Conservation (phyloP, 352 stramenopile species). For the Globisporangium cystogenes region DNA sequence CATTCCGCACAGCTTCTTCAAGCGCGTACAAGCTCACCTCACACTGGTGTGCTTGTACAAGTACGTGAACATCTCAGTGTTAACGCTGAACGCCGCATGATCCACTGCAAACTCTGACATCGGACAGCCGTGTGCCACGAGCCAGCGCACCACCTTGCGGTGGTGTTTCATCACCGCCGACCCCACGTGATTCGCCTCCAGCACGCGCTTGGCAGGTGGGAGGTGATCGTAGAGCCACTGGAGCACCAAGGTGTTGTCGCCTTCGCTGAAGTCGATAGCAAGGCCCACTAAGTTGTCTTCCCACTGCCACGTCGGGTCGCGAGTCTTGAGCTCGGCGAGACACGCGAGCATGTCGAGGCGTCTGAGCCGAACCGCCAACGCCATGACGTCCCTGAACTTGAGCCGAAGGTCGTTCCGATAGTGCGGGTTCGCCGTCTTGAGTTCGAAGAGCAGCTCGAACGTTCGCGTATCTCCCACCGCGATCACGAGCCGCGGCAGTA, state of each 20-base stretch:
- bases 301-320: background rate
- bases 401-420: background rate
- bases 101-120: background rate
- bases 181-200: no score
- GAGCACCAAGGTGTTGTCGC: no score
- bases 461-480: background rate
- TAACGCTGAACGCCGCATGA: background rate
- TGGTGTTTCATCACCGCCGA: no score
- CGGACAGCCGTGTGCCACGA: background rate
- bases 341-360: background rate
- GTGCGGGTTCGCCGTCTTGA: background rate
- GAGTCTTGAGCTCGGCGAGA: background rate
- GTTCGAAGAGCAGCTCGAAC: background rate
- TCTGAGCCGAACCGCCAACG: background rate
- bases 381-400: no score
- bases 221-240: no score
- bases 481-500: background rate
- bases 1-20: background rate
- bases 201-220: no score
- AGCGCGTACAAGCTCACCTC: background rate
- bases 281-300: background rate
- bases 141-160: background rate
- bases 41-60: background rate
- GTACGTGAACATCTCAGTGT: background rate
- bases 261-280: no score